These are phyloP conservation scores for Trichosporon coremiiforme DNA, from an alignment of 1,284 basidiomycete species.

Conservation along the genomic window DNA sequence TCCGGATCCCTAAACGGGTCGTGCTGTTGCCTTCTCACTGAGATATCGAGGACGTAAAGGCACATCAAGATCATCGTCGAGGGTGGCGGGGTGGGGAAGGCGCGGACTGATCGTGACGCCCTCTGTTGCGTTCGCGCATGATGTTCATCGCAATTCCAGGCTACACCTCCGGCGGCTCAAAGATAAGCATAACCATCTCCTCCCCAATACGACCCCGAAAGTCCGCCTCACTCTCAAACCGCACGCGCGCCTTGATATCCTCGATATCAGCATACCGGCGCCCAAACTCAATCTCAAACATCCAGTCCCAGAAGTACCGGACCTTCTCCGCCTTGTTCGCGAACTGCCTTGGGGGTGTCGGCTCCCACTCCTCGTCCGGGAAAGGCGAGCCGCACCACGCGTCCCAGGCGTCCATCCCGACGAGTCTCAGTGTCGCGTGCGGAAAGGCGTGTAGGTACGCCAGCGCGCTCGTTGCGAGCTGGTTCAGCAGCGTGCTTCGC, in stretches of 20 bases:
- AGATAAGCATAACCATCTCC: neutral
- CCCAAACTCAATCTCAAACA: constrained; percentile 5
- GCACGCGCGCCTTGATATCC: neutral
- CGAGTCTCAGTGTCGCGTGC: neutral
- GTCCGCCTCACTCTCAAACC: neutral
- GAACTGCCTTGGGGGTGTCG: neutral
- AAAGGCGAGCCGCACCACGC: constrained; percentile 2
- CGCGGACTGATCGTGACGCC: too few species aligned
- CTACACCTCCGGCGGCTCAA: neutral
- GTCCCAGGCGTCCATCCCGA: constrained; percentile 8
- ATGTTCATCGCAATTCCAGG: too few species aligned
- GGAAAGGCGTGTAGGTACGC: neutral
- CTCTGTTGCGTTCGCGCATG: too few species aligned
- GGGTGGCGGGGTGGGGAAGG: too few species aligned
- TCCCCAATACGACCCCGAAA: neutral
- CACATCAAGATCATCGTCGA: too few species aligned
- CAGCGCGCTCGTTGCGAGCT: constrained; percentile 1
- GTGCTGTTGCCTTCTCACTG: too few species aligned
- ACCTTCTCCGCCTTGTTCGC: neutral
- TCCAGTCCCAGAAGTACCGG: constrained; percentile 4
- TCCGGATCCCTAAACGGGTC: too few species aligned
- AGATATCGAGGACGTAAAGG: too few species aligned
- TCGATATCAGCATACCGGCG: constrained; percentile 4
- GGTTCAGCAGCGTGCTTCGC: constrained; percentile 13
- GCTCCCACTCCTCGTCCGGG: constrained; percentile 15